Conservation (phyloP, 306 rosid genomes). For the Mimosa pudica region DNA sequence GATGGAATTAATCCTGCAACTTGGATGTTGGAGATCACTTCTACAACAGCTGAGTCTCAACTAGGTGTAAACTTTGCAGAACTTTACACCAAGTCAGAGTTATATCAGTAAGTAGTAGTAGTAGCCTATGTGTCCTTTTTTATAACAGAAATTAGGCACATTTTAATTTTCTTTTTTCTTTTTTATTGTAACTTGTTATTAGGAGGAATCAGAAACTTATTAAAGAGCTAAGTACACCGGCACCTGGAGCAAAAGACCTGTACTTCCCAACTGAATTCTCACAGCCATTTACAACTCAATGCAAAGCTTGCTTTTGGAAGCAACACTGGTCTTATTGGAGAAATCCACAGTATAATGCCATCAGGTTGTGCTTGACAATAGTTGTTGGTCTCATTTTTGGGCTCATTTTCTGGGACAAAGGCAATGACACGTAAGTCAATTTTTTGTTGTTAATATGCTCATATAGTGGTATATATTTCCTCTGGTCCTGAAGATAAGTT, state of each 20-base stretch:
- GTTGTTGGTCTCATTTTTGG: conserved; percentile 49
- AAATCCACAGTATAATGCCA: conserved; percentile 48
- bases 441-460: conserved; percentile 16
- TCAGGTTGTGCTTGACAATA: conserved; percentile 41
- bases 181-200: background rate
- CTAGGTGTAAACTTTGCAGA: conserved; percentile 53
- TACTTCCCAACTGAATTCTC: conserved; percentile 50
- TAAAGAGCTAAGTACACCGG: conserved; percentile 50
- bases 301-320: conserved; percentile 56
- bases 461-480: background rate
- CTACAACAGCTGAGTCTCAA: conserved; percentile 44
- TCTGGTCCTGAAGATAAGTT: background rate
- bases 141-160: conserved; percentile 14
- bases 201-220: conserved; percentile 52
- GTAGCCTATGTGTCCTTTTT: background rate
- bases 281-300: conserved; percentile 46
- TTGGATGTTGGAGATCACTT: conserved; percentile 58
- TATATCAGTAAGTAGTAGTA: conserved; percentile 45
- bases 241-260: conserved; percentile 47
- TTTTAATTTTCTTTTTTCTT: no score
- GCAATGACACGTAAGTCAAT: conserved; percentile 44
- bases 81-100: conserved; percentile 45
- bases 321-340: conserved; percentile 60
- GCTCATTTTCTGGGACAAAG: conserved; percentile 50
- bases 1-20: conserved; percentile 62